These are phyloP conservation scores for Moesziomyces sp. DNA, from an alignment of 1,284 basidiomycete species.

Conservation along the genomic window DNA sequence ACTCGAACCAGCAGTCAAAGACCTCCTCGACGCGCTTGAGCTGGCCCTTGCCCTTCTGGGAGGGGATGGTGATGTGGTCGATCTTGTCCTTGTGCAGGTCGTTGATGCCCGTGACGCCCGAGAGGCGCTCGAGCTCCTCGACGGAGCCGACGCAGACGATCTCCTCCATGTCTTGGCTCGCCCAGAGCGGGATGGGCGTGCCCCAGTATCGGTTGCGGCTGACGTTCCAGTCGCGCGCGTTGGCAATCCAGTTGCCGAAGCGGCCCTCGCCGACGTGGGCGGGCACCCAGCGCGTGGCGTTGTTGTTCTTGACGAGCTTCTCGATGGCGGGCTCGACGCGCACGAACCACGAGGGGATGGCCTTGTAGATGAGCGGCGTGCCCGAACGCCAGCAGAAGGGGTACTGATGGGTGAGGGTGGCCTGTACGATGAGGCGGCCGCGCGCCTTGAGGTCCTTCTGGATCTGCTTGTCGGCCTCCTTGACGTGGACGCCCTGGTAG, in stretches of 20 bases:
- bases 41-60: constrained; percentile 85
- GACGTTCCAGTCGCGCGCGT: constrained; percentile 98
- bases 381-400: constrained; percentile 96
- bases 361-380: constrained; percentile 95
- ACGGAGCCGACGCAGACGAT: constrained; percentile 89
- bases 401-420: constrained; percentile 88
- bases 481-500: constrained; percentile 89
- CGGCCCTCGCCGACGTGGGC: constrained; percentile 87
- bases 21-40: constrained; percentile 93
- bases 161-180: constrained; percentile 92
- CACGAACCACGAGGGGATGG: constrained; percentile 96
- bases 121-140: constrained; percentile 85
- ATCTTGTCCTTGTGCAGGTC: constrained; percentile 95
- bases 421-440: constrained; percentile 87
- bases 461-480: constrained; percentile 94
- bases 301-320: constrained; percentile 88
- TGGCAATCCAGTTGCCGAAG: constrained; percentile 96
- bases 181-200: constrained; percentile 97
- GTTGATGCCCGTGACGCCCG: constrained; percentile 85
- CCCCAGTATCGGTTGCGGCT: constrained; percentile 99
- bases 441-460: constrained; percentile 90
- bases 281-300: constrained; percentile 94
- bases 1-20: constrained; percentile 99
- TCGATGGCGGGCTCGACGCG: constrained; percentile 86
- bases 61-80: constrained; percentile 95